Evolutionary conservation across 768 basidiomycete species (phyloP), one percentile per base, ranked within the genome.

Genomic region (Tremella yokohamensis): DNA sequence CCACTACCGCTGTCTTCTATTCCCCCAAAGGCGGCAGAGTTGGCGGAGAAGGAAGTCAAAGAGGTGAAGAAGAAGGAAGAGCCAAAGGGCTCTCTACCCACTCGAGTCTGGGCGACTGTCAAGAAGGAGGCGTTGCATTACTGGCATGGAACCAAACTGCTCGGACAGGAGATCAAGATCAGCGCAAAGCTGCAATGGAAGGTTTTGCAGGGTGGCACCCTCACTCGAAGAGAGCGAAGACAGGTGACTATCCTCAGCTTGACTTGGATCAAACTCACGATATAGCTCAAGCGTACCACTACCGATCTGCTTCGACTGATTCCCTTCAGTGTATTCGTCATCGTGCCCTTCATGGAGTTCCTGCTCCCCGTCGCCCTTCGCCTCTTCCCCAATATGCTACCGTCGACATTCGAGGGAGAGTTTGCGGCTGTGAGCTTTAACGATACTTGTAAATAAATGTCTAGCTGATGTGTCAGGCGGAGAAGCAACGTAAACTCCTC

Each of bases 291-390:
- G 77, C 85, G 94, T 45, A 99, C 96, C 1, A 98, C 93, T 0
- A 86, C 87, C 77, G 96, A 99, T 77, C 73, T 98, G 26, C 78
- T 99, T 53, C 85, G 96, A 26, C 85, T 99, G 13, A 85, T 98
- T 20, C 96, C 96, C 1, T 99, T 99, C 78, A 84, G 89, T 7
- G 90, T 90, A 50, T 97, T 99, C 79, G 74, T 98, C 62, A 81
- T 96, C 68, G 90, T 99, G 2, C 96, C 96, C 0, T 98, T 98
- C 82, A 98, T 98, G 94, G 96, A 98, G 74, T 76, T 99, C 16
- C 82, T 99, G 3, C 84, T 99, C 2, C 96, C 96, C 1, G 90
- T 99, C 40, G 93, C 92, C 0, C 82, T 99, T 64, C 96, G 94
- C 76, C 78, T 99, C 44, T 99, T 99, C 83, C 96, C 96, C 13